Evolutionary conservation across 164 flowering plant species (phyloP), one percentile per base, ranked within the genome.

Genomic region (Annona cherimola): DNA sequence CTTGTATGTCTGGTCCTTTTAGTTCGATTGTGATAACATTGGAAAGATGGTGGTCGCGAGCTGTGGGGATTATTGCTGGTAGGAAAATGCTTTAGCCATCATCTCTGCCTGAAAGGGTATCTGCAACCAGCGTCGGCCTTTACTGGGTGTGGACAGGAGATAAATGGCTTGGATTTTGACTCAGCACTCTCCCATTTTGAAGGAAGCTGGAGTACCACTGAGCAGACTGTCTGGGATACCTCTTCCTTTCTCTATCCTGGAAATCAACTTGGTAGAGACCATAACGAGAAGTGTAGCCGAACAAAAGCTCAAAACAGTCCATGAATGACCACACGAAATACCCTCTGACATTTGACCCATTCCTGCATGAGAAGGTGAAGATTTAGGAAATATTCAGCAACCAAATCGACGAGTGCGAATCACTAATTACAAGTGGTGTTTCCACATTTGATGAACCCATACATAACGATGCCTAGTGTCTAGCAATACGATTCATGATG

Each of bases 301-400:
- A 45, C 40, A 65, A 20, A 35, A 72, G 26, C 44, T 72, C 69
- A 35, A 64, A 72, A n/a, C 50, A 20, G 39, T 72, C 74, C 44
- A 72, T 6, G 40, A 72, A 72, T 3, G 74, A 65, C 74, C 69
- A 72, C 59, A 72, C 62, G 8, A 72, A 72, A 26, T 72, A 72
- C 19, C 69, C 74, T 40, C 39, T 72, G 20, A 45, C 19, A 64
- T 72, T 72, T 40, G 74, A 63, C 39, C 69, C 74, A 46, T 64
- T 63, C 59, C 74, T 72, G 74, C 45, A 70, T 26, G 35, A 26
- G 35, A 26, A 26, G 35, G 35, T 26, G 35, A 26, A 1, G 1
- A 26, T 26, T 26, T 26, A 26, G 35, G 35, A 26, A 26, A 26
- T 26, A 26, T 26, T 26, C 35, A 26, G 35, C 35, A 26, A 26